Percentiles rank a stretch among this genome's conserved stretches.
Conservation (phyloP, 1,139 yeast species). For the Meyerozyma carpophila region DNA sequence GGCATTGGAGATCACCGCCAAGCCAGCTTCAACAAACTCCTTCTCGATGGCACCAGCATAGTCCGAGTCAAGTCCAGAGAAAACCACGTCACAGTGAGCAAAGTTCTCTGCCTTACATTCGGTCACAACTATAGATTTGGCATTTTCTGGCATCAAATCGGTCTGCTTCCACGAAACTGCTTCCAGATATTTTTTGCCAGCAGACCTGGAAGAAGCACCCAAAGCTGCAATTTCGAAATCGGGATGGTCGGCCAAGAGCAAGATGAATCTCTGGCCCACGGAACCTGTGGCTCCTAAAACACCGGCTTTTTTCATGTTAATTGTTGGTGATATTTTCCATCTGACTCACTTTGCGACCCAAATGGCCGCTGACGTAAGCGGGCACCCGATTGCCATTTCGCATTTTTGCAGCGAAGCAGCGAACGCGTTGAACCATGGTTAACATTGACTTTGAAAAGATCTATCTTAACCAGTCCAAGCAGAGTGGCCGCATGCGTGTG, state of each 20-base stretch:
- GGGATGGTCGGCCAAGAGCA: slow-evolving; percentile 81
- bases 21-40: slow-evolving; percentile 75
- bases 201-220: slow-evolving; percentile 93
- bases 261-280: slow-evolving; percentile 94
- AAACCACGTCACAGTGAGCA: slow-evolving; percentile 87
- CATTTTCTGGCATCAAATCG: slow-evolving; percentile 65
- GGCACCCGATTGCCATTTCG: background rate
- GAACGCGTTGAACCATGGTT: slow-evolving; percentile 22
- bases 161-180: slow-evolving; percentile 98
- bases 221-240: slow-evolving; percentile 78
- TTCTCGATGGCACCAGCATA: slow-evolving; percentile 90
- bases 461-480: slow-evolving; percentile 79
- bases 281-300: slow-evolving; percentile 97
- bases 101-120: slow-evolving; percentile 77
- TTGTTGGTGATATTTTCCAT: background rate
- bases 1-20: slow-evolving; percentile 87
- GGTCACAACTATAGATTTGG: slow-evolving; percentile 57
- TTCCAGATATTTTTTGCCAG: slow-evolving; percentile 79
- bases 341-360: background rate
- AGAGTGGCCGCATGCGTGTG: slow-evolving; percentile 85
- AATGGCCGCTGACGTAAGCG: background rate
- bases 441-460: slow-evolving; percentile 76
- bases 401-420: background rate
- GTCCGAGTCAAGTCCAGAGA: slow-evolving; percentile 91
- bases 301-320: slow-evolving; percentile 53